Evolutionary conservation across 2,329 filamentous ascomycete species (phyloP).

Genomic region (Cryphonectria japonica): DNA sequence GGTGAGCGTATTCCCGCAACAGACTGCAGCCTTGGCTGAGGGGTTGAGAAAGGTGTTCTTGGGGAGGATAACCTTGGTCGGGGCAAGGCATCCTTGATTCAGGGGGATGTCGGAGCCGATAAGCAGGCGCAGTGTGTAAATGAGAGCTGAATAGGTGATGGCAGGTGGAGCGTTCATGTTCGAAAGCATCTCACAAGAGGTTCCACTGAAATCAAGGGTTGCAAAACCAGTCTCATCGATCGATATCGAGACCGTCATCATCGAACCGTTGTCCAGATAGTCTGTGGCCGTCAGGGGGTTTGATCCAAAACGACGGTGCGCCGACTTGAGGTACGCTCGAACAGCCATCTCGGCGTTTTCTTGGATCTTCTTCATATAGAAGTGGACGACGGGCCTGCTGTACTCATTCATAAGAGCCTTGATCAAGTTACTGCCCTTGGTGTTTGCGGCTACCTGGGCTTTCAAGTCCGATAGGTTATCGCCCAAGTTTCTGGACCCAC

Average conservation of each 20-base stretch:
- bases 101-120: constrained; percentile 38
- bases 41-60: constrained; percentile 37
- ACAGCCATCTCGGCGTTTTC: constrained; percentile 75
- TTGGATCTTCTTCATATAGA: constrained; percentile 80
- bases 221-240: constrained; percentile 76
- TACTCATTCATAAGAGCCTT: constrained; percentile 73
- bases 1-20: constrained; percentile 35
- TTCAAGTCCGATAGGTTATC: constrained; percentile 83
- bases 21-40: constrained; percentile 35
- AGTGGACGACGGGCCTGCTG: constrained; percentile 70
- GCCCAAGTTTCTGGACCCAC: constrained; percentile 72
- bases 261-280: constrained; percentile 81
- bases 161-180: constrained; percentile 58
- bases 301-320: constrained; percentile 66
- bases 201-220: constrained; percentile 72
- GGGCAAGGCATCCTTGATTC: constrained; percentile 38
- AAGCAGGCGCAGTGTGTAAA: constrained; percentile 37
- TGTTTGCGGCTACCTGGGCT: constrained; percentile 79
- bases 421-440: constrained; percentile 77
- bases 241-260: constrained; percentile 70
- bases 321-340: constrained; percentile 68
- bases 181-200: constrained; percentile 67
- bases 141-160: constrained; percentile 42
- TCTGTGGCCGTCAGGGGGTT: constrained; percentile 71
- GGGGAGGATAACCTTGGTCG: constrained; percentile 35